Percentiles rank a stretch among this genome's conserved stretches.
These are phyloP conservation scores for Eleusine indica DNA, from an alignment of 176 grass and related monocot species.

Conservation along the genomic window DNA sequence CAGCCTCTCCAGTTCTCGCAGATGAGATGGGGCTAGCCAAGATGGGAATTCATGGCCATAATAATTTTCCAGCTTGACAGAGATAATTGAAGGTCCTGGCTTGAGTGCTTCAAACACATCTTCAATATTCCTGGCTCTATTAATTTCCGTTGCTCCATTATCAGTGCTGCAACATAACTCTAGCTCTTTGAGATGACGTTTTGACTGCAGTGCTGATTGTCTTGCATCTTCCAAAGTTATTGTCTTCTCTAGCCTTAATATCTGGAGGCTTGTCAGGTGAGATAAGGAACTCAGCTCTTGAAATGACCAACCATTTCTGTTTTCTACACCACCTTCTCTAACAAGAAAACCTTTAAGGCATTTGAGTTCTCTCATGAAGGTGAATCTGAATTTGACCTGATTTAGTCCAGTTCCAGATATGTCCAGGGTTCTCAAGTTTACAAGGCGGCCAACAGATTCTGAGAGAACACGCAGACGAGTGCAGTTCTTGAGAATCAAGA, in stretches of 20 bases:
- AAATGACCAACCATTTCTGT: conserved; percentile 41
- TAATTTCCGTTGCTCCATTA: conserved; percentile 1
- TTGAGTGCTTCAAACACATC: conserved; percentile 51
- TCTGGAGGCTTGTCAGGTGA: conserved; percentile 54
- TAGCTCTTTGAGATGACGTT: conserved; percentile 50
- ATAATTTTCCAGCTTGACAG: conserved; percentile 53
- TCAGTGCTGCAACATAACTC: conserved; percentile 39
- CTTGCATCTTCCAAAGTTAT: conserved; percentile 21
- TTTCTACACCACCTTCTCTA: conserved; percentile 25
- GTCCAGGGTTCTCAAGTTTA: conserved; percentile 61
- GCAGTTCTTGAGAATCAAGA: conserved; percentile 58
- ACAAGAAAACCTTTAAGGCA: conserved; percentile 53
- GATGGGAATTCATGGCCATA: conserved; percentile 53
- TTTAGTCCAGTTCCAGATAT: conserved; percentile 49
- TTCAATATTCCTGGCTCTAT: conserved; percentile 32
- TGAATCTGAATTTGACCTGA: conserved; percentile 40
- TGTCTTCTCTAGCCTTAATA: conserved; percentile 42
- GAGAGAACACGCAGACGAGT: conserved; percentile 39
- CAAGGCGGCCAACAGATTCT: conserved; percentile 40
- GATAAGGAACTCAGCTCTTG: conserved; percentile 45
- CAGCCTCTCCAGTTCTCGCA: conserved; percentile 32
- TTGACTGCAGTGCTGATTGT: conserved; percentile 32
- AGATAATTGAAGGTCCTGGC: conserved; percentile 45
- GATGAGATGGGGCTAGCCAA: conserved; percentile 37
- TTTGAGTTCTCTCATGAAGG: conserved; percentile 48